These are phyloP conservation scores for Stagonosporopsis vannaccii DNA, from an alignment of 2,329 filamentous ascomycete species.

Conservation along the genomic window DNA sequence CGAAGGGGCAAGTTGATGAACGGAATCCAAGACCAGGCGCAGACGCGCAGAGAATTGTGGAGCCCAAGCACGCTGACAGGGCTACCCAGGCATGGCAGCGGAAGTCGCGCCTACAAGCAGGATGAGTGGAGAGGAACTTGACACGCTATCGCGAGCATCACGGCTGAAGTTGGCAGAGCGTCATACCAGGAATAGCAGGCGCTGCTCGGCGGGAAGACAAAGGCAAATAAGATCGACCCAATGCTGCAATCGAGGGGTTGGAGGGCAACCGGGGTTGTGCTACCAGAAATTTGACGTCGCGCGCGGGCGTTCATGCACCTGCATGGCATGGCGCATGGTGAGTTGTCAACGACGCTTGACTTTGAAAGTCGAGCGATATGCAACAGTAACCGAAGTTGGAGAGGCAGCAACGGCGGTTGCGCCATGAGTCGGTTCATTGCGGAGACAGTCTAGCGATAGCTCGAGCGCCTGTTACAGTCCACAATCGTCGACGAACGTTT, in stretches of 20 bases:
- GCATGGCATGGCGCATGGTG: slow-evolving; percentile 48
- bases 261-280: slow-evolving; percentile 47
- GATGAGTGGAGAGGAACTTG: slow-evolving; percentile 44
- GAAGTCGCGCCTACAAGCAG: slow-evolving; percentile 42
- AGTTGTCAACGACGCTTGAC: slow-evolving; percentile 51
- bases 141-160: slow-evolving; percentile 49
- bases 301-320: slow-evolving; percentile 43
- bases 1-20: slow-evolving; percentile 34
- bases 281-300: slow-evolving; percentile 42
- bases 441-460: slow-evolving; percentile 34
- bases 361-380: slow-evolving; percentile 45
- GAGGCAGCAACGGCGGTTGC: slow-evolving; percentile 49
- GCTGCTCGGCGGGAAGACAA: slow-evolving; percentile 36
- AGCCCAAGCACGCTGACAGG: slow-evolving; percentile 32
- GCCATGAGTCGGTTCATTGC: slow-evolving; percentile 44
- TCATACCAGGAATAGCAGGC: slow-evolving; percentile 45
- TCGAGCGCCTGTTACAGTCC: slow-evolving; percentile 32
- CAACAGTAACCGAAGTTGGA: slow-evolving; percentile 42
- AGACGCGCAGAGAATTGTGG: slow-evolving; percentile 36
- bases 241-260: slow-evolving; percentile 47
- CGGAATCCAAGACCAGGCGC: slow-evolving; percentile 37
- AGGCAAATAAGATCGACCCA: slow-evolving; percentile 37
- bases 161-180: slow-evolving; percentile 42
- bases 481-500: slow-evolving; percentile 16
- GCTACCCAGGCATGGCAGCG: slow-evolving; percentile 34